Percentiles rank a stretch among this genome's conserved stretches.
phyloP scores from a whole-genome alignment of 345 rosid species.

The Aquilaria sinensis region DNA sequence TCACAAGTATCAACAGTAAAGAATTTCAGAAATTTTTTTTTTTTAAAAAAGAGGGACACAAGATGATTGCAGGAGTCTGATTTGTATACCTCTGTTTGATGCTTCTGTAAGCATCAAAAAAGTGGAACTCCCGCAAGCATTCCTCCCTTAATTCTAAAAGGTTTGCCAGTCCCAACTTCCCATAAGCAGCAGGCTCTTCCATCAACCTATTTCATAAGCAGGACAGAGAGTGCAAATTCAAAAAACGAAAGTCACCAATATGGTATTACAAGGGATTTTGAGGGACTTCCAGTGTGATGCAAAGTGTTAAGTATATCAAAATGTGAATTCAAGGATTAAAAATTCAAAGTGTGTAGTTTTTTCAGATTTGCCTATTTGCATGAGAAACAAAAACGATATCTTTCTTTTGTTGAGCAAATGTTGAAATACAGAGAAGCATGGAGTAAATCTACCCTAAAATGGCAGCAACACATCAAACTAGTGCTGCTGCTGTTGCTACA shows the following conservation, averaged over 20 bases:
- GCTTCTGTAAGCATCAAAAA: constrained; percentile 92
- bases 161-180: constrained; percentile 94
- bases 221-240: constrained; percentile 7
- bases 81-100: constrained; percentile 80
- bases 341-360: neutral
- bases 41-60: neutral
- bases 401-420: too few species aligned
- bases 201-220: constrained; percentile 53
- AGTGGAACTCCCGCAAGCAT: constrained; percentile 94
- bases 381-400: too few species aligned
- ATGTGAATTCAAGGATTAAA: neutral
- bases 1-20: too few species aligned
- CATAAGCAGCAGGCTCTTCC: constrained; percentile 99
- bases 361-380: too few species aligned
- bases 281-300: neutral
- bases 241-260: neutral
- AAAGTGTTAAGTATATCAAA: neutral
- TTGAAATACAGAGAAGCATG: too few species aligned
- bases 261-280: neutral
- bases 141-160: constrained; percentile 98
- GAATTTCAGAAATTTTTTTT: neutral
- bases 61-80: neutral
- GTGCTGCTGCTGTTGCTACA: too few species aligned
- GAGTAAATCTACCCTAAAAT: too few species aligned
- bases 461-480: too few species aligned